These are phyloP conservation scores for Grigorovia transvaalensis DNA, from an alignment of 805 yeast genomes.

Conservation along the genomic window DNA sequence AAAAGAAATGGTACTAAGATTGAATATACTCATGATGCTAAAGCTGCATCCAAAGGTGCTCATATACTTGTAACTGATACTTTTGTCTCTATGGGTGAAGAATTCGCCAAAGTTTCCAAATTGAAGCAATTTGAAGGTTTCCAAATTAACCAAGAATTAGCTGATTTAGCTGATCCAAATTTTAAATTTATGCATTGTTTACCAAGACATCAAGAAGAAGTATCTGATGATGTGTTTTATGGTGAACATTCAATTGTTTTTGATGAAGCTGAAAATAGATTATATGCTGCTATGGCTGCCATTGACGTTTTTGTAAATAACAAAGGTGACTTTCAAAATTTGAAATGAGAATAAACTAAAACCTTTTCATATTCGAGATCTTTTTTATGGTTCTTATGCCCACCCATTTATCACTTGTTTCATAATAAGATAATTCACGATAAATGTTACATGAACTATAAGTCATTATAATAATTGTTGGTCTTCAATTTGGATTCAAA, in stretches of 20 bases:
- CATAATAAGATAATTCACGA: no score
- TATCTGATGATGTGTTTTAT: constrained; percentile 86
- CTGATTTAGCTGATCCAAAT: constrained; percentile 46
- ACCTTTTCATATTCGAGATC: no score
- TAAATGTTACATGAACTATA: no score
- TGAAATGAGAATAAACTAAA: constrained; percentile 1
- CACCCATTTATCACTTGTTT: not conserved
- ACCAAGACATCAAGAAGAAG: constrained; percentile 94
- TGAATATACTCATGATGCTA: constrained; percentile 60
- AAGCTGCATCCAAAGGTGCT: constrained; percentile 61
- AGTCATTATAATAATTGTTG: not conserved
- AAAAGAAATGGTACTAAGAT: constrained; percentile 41
- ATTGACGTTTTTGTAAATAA: constrained; percentile 82
- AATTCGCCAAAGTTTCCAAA: constrained; percentile 59
- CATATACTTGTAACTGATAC: constrained; percentile 90
- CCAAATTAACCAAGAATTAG: constrained; percentile 66
- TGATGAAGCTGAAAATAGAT: constrained; percentile 90
- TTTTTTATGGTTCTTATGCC: not conserved
- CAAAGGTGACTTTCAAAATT: constrained; percentile 47
- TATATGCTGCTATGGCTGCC: constrained; percentile 93
- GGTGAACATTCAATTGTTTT: constrained; percentile 76
- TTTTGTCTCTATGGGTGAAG: constrained; percentile 98
- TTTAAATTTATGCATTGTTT: constrained; percentile 97
- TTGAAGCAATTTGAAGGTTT: constrained; percentile 76
- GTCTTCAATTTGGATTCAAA: not conserved